A percentile compares a stretch with the other conserved stretches of the same genome.
These are phyloP conservation scores for Pezicula radicicola DNA, from an alignment of 2,329 filamentous ascomycete species.

Conservation along the genomic window DNA sequence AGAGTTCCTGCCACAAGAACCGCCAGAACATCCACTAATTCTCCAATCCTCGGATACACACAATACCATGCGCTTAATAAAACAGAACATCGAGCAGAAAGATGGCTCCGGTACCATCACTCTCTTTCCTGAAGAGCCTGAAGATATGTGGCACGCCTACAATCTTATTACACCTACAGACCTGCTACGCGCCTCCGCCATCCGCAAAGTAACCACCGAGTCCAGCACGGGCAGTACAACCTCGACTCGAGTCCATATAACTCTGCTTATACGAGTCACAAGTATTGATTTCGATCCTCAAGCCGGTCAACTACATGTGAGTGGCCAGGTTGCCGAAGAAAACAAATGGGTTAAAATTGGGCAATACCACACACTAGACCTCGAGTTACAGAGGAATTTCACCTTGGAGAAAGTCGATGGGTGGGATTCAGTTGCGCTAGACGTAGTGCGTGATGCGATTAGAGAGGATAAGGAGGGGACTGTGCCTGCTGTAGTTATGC, in stretches of 20 bases:
- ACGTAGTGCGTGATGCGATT: conserved; percentile 75
- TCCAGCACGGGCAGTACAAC: conserved; percentile 57
- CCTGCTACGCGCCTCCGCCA: conserved; percentile 60
- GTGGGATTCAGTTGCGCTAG: conserved; percentile 87
- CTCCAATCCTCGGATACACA: no score
- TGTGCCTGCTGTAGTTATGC: conserved; percentile 88
- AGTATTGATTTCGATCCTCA: conserved; percentile 68
- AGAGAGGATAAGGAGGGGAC: conserved; percentile 77
- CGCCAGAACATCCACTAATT: no score
- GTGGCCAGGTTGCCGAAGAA: conserved; percentile 61
- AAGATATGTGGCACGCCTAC: conserved; percentile 79
- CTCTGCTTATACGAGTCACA: conserved; percentile 62
- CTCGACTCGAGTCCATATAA: conserved; percentile 62
- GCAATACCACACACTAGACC: conserved; percentile 70
- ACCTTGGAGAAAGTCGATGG: conserved; percentile 79
- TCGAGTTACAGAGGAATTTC: conserved; percentile 86
- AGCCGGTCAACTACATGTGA: conserved; percentile 65
- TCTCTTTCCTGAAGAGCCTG: conserved; percentile 67
- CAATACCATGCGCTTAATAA: no score
- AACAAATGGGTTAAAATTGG: conserved; percentile 67
- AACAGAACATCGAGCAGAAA: not conserved
- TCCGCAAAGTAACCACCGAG: conserved; percentile 61
- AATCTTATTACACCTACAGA: conserved; percentile 68
- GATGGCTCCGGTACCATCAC: conserved; percentile 65
- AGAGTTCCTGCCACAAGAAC: no score